Evolutionary conservation across 345 rosid genomes (phyloP), one percentile per base, ranked within the genome.

Genomic region (Cardamine chenopodiifolia): DNA sequence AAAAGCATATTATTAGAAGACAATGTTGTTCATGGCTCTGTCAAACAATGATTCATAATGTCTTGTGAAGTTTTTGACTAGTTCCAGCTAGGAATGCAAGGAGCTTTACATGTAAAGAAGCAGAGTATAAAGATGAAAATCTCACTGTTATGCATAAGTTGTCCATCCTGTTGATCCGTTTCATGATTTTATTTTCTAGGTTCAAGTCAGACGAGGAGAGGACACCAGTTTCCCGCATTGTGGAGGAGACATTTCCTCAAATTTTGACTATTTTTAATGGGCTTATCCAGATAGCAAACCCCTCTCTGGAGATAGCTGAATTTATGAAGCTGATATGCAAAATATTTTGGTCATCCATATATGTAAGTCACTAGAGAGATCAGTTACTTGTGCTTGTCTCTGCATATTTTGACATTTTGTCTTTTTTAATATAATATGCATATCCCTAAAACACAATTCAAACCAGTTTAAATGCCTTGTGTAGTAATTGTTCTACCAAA

Each of bases 121-220:
- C 17, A 54, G 58, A 15, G 15, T 39, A 25, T 62, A 40, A 22
- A 29, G 68, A 26, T 39, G 48, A 57, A 5, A 48, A 15, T 63
- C 76, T 39, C 76, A 39, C 50, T 58, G 55, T 56, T 71, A 58
- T 8, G 15, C 68, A 50, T 39, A 31, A 31, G 8, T 8, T 57
- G 48, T 54, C 28, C 57, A 14, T 39, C 54, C 26, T 19, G 11
- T 28, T 66, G 55, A 71, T 64, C 60, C 52, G 48, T 49, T 29
- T 58, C 63, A 52, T 68, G 37, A 40, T 60, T 68, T 60, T n/a
- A 64, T 62, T 4, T 76, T 73, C 26, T 76, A 96, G 99, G 94
- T 92, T 88, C 87, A 92, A 96, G 87, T 89, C 99, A 15, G 99
- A 92, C 49, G 96, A 92, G 72, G 99, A 96, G 83, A 88, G 99